phyloP scores from a whole-genome alignment of 768 basidiomycete genomes.

The Leccinellum luteum region DNA sequence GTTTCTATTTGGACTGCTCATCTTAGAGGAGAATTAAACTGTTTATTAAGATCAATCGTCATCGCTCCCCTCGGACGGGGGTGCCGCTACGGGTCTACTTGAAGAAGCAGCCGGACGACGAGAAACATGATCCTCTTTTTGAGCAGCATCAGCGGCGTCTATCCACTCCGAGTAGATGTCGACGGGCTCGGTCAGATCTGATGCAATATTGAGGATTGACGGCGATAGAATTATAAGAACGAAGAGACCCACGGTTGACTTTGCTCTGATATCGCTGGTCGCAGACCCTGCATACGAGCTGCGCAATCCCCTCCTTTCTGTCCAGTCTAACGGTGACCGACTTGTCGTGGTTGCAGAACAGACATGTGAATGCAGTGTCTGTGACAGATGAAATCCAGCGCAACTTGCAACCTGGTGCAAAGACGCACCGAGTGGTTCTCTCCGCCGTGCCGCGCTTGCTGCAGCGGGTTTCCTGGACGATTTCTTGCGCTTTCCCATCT shows the following conservation, averaged over 20 bases:
- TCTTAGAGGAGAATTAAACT: neutral
- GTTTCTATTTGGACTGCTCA: constrained; percentile 8
- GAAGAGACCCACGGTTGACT: constrained; percentile 66
- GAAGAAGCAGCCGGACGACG: constrained; percentile 57
- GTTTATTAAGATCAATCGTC: constrained; percentile 44
- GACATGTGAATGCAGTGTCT: constrained; percentile 84
- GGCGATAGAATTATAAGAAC: neutral
- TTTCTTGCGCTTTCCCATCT: constrained; percentile 90
- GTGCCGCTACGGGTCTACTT: constrained; percentile 37
- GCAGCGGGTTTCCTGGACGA: constrained; percentile 78
- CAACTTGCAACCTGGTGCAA: neutral
- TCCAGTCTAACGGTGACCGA: constrained; percentile 84
- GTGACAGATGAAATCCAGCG: constrained; percentile 8
- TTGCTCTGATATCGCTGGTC: constrained; percentile 87
- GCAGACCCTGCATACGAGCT: constrained; percentile 79
- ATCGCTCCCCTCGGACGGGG: constrained; percentile 43
- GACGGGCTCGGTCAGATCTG: constrained; percentile 84
- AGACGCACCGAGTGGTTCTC: constrained; percentile 65
- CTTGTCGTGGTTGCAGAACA: constrained; percentile 89
- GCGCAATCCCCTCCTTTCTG: constrained; percentile 79
- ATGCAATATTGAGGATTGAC: constrained; percentile 15
- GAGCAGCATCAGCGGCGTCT: constrained; percentile 82
- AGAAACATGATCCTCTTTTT: constrained; percentile 53
- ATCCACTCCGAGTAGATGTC: constrained; percentile 94
- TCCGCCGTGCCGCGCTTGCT: constrained; percentile 58